phyloP scores from a whole-genome alignment of 2,329 filamentous ascomycete genomes.

The Hypoxylon sp. region DNA sequence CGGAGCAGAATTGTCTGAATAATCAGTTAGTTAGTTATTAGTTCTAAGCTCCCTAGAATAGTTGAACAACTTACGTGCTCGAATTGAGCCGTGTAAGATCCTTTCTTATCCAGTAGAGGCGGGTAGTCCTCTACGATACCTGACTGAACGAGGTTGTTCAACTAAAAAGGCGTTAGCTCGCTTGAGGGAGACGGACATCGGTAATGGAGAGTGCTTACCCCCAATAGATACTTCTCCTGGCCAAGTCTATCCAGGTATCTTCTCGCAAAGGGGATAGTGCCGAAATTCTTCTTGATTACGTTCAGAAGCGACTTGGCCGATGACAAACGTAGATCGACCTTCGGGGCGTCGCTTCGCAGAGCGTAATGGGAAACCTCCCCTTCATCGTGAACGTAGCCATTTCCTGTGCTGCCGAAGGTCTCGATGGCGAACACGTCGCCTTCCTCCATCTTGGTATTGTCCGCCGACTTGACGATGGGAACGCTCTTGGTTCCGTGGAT shows the following conservation, averaged over 20 bases:
- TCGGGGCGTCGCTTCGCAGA: slow-evolving; percentile 76
- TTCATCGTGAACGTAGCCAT: slow-evolving; percentile 87
- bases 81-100: slow-evolving; percentile 92
- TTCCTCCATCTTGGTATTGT: slow-evolving; percentile 97
- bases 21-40: slow-evolving; percentile 11
- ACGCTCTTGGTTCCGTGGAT: slow-evolving; percentile 96
- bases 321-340: slow-evolving; percentile 79
- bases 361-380: slow-evolving; percentile 93
- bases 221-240: slow-evolving; percentile 92
- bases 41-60: background rate
- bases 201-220: slow-evolving; percentile 66
- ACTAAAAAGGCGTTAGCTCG: slow-evolving; percentile 59
- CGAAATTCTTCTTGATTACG: slow-evolving; percentile 96
- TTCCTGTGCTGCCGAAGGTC: slow-evolving; percentile 94
- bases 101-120: slow-evolving; percentile 90
- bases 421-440: slow-evolving; percentile 96
- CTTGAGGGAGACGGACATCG: background rate
- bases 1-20: slow-evolving; percentile 65
- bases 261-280: slow-evolving; percentile 89
- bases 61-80: slow-evolving; percentile 80
- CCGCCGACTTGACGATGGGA: slow-evolving; percentile 88
- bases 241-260: slow-evolving; percentile 93
- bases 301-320: slow-evolving; percentile 88
- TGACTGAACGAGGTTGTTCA: slow-evolving; percentile 85
- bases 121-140: slow-evolving; percentile 93